Evolutionary conservation across 1,284 basidiomycete genomes (phyloP).

Genomic region (Erythrobasidium hasegawianum): DNA sequence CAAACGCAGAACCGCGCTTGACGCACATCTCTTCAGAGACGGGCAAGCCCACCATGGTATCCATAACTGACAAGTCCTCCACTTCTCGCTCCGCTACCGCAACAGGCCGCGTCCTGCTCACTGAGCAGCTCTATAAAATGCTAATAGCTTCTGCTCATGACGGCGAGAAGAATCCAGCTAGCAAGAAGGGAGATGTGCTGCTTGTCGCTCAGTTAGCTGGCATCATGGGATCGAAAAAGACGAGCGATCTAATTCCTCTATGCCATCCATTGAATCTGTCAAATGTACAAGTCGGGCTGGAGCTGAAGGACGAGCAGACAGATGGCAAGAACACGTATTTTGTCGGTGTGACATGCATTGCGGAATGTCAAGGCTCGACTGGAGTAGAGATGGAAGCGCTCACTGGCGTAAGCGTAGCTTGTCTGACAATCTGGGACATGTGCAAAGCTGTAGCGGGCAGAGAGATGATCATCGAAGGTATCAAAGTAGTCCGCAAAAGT

Average conservation of each 20-base stretch:
- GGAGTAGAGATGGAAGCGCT: slow-evolving; percentile 95
- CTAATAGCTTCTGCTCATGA: slow-evolving; percentile 9
- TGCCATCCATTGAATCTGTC: slow-evolving; percentile 74
- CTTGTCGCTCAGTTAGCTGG: slow-evolving; percentile 75
- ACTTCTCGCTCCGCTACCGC: slow-evolving; percentile 71
- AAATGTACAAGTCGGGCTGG: slow-evolving; percentile 63
- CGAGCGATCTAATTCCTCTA: slow-evolving; percentile 73
- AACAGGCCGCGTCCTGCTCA: slow-evolving; percentile 68
- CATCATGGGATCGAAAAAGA: slow-evolving; percentile 80
- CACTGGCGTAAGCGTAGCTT: slow-evolving; percentile 70
- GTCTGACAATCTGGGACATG: slow-evolving; percentile 88
- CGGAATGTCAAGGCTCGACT: slow-evolving; percentile 70
- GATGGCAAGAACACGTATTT: slow-evolving; percentile 50
- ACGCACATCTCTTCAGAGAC: slow-evolving; percentile 65
- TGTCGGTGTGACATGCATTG: slow-evolving; percentile 63
- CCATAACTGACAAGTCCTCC: slow-evolving; percentile 63
- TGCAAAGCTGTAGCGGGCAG: slow-evolving; percentile 78
- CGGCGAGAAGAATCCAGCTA: slow-evolving; percentile 53
- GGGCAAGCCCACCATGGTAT: slow-evolving; percentile 74
- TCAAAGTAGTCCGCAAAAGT: slow-evolving; percentile 64
- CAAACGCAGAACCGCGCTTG: slow-evolving; percentile 48
- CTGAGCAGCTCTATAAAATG: slow-evolving; percentile 62
- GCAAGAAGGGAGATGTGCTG: slow-evolving; percentile 69
- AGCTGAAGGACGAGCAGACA: slow-evolving; percentile 46
- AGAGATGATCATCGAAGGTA: slow-evolving; percentile 63